Evolutionary conservation across 768 basidiomycete species (phyloP).

Genomic region (Polyporus arcularius): DNA sequence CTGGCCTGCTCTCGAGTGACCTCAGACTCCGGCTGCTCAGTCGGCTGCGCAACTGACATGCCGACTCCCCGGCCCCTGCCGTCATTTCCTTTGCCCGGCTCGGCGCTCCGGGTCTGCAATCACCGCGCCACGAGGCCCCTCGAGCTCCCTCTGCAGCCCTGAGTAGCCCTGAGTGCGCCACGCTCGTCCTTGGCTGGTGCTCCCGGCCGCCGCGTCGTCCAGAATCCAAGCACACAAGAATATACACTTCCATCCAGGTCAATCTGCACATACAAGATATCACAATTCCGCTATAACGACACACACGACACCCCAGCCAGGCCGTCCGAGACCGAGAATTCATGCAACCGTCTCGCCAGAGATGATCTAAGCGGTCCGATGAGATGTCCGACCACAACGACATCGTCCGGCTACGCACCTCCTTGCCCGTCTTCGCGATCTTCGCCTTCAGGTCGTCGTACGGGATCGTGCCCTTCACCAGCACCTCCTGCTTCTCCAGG

Average conservation of each 20-base stretch:
- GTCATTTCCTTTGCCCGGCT: not conserved
- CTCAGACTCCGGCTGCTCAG: no score
- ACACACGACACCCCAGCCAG: not conserved
- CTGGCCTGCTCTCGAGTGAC: no score
- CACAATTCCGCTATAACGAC: not conserved
- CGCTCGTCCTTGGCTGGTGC: no score
- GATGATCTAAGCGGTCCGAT: slow-evolving; percentile 33
- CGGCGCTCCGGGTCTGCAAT: not conserved
- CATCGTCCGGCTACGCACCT: slow-evolving; percentile 47
- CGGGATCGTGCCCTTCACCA: slow-evolving; percentile 58
- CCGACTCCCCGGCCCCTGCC: not conserved
- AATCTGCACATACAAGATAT: not conserved
- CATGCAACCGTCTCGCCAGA: slow-evolving; percentile 50
- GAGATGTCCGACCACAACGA: not conserved
- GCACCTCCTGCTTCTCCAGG: slow-evolving; percentile 71
- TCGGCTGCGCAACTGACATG: not conserved
- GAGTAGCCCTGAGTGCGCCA: no score
- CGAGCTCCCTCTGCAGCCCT: no score
- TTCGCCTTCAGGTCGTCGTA: slow-evolving; percentile 69
- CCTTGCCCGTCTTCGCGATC: slow-evolving; percentile 92
- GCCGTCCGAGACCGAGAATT: slow-evolving; percentile 10
- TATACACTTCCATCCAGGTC: no score
- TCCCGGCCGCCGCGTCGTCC: no score
- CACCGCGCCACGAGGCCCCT: not conserved
- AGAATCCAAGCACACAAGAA: no score